Conservation (phyloP, 1,284 basidiomycete species). For the Rhodotorula sp. region DNA sequence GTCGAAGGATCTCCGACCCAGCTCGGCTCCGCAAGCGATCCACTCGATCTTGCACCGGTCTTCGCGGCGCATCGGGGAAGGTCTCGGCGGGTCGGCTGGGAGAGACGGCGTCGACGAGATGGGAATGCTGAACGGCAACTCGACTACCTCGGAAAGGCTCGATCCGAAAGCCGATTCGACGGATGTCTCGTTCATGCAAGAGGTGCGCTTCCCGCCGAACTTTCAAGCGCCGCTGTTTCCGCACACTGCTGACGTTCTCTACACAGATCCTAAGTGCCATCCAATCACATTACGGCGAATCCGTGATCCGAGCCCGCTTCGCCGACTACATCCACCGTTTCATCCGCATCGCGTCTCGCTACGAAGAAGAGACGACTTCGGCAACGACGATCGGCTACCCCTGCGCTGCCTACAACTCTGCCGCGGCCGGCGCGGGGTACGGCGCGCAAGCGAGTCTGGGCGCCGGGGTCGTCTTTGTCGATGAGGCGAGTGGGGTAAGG, state of each 20-base stretch:
- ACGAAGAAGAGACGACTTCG: slow-evolving; percentile 71
- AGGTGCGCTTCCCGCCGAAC: slow-evolving; percentile 58
- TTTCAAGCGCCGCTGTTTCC: too few relatives aligned
- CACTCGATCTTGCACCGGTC: neutral
- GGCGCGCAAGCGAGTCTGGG: slow-evolving; percentile 55
- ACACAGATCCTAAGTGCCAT: slow-evolving; percentile 66
- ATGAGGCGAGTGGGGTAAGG: slow-evolving; percentile 60
- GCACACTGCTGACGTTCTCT: neutral
- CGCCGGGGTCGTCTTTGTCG: slow-evolving; percentile 66
- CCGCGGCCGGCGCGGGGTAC: slow-evolving; percentile 15
- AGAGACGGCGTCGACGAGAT: slow-evolving; percentile 12
- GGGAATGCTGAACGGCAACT: slow-evolving; percentile 5
- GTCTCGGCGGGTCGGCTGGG: neutral
- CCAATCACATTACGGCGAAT: slow-evolving; percentile 72
- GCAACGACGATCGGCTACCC: slow-evolving; percentile 63
- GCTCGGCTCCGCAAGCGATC: slow-evolving; percentile 10
- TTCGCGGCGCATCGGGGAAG: neutral
- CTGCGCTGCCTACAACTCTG: slow-evolving; percentile 50
- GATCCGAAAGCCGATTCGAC: slow-evolving; percentile 2
- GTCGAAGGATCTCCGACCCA: slow-evolving; percentile 70
- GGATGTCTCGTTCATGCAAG: slow-evolving; percentile 87
- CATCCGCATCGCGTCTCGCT: slow-evolving; percentile 69
- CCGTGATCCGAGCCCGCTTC: slow-evolving; percentile 71
- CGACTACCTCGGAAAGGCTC: neutral
- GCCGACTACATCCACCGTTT: slow-evolving; percentile 74